Percentiles rank a stretch among this genome's conserved stretches.
phyloP scores from a whole-genome alignment of 2,329 filamentous ascomycete species.

The Verticillium longisporum region DNA sequence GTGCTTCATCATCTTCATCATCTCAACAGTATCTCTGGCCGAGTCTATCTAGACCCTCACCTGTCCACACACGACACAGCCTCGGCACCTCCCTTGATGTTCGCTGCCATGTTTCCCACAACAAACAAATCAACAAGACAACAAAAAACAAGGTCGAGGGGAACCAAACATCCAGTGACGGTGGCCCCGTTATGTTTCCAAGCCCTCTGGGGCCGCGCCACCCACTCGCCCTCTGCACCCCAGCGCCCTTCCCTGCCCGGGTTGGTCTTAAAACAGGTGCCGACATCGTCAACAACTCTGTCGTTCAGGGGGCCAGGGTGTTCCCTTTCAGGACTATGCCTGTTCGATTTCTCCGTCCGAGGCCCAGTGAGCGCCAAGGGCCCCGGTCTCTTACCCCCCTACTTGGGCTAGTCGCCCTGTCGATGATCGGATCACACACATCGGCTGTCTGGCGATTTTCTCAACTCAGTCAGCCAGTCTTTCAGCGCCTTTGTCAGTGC shows the following conservation, averaged over 20 bases:
- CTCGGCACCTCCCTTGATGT: too few relatives aligned
- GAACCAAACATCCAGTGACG: neutral
- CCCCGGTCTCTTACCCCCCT: neutral
- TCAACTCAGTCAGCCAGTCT: neutral
- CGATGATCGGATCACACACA: neutral
- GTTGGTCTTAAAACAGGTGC: neutral
- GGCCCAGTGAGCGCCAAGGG: neutral
- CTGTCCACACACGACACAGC: too few relatives aligned
- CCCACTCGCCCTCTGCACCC: neutral
- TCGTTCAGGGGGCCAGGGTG: neutral
- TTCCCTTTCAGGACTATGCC: neutral
- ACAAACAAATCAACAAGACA: neutral
- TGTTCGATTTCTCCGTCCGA: neutral
- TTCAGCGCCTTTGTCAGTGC: neutral
- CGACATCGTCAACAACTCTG: neutral
- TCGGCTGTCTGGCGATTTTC: neutral
- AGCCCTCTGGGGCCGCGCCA: neutral
- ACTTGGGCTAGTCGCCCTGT: slow-evolving; percentile 1
- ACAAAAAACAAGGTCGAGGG: neutral
- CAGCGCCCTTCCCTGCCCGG: neutral
- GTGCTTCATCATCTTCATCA: neutral
- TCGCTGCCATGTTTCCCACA: too few relatives aligned
- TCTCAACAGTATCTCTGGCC: too few relatives aligned
- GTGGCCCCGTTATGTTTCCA: neutral
- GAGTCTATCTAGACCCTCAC: too few relatives aligned